Percentiles rank a stretch among this genome's conserved stretches.
Evolutionary conservation across 495 filamentous ascomycete genomes (phyloP).

Genomic region (Friedmanniomyces simplex): DNA sequence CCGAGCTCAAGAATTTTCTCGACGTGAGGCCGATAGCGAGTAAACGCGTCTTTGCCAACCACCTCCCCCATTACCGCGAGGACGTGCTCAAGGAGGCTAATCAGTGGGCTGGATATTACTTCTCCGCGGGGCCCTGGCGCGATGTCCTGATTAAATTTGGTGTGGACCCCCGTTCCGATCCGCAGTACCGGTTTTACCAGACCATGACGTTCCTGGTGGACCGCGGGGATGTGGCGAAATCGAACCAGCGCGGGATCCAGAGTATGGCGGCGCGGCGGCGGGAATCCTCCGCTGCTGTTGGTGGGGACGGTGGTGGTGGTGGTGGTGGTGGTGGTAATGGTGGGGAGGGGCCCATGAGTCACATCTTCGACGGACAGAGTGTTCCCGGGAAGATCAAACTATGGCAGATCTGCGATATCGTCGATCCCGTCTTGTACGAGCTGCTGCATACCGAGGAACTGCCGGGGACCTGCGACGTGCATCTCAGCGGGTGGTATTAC

Average conservation of each 20-base stretch:
- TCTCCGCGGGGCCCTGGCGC: slow-evolving; percentile 80
- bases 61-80: slow-evolving; percentile 39
- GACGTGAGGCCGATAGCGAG: slow-evolving; percentile 75
- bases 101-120: slow-evolving; percentile 77
- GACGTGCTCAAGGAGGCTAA: slow-evolving; percentile 52
- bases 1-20: slow-evolving; percentile 49
- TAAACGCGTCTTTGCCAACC: slow-evolving; percentile 64
- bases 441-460: slow-evolving; percentile 36
- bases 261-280: too few relatives aligned
- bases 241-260: background rate
- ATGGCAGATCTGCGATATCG: slow-evolving; percentile 90
- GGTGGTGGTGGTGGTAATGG: too few relatives aligned
- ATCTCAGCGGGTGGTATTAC: slow-evolving; percentile 68
- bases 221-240: background rate
- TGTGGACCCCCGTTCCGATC: slow-evolving; percentile 68
- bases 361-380: slow-evolving; percentile 69
- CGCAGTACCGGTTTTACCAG: slow-evolving; percentile 70
- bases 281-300: too few relatives aligned
- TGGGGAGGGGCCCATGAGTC: slow-evolving; percentile 32
- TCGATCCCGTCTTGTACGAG: slow-evolving; percentile 55
- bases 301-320: too few relatives aligned
- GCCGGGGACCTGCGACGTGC: slow-evolving; percentile 35
- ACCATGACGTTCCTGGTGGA: slow-evolving; percentile 67
- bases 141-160: slow-evolving; percentile 78
- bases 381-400: slow-evolving; percentile 57